These are phyloP conservation scores for Postia placenta DNA, from an alignment of 768 basidiomycete genomes.

Conservation along the genomic window DNA sequence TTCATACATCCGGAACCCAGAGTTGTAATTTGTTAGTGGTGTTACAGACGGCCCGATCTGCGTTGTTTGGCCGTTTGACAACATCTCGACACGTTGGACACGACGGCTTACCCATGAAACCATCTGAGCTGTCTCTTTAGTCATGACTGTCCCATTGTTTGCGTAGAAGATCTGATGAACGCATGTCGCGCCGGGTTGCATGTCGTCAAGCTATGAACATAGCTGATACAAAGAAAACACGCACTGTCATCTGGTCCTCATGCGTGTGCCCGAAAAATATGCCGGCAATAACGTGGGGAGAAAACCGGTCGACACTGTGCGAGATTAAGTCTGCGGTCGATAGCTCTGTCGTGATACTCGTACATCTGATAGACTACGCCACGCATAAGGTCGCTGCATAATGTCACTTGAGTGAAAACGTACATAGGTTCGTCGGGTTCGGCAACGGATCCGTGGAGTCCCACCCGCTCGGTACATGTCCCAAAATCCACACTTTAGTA, in stretches of 20 bases:
- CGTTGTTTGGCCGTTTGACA: slow-evolving; percentile 17
- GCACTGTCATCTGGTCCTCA: slow-evolving; percentile 62
- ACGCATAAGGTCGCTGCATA: slow-evolving; percentile 1
- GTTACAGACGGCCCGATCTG: slow-evolving; percentile 69
- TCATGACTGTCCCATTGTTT: slow-evolving; percentile 61
- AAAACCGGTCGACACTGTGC: slow-evolving; percentile 63
- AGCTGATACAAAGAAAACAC: slow-evolving; percentile 32
- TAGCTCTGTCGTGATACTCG: slow-evolving; percentile 5
- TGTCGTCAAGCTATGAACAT: not conserved
- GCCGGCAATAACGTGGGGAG: slow-evolving; percentile 71
- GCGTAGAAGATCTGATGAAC: slow-evolving; percentile 54
- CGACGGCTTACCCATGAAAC: slow-evolving; percentile 37
- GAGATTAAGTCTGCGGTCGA: not conserved
- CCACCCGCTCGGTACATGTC: slow-evolving; percentile 60
- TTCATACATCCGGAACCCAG: slow-evolving; percentile 70
- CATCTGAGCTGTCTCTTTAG: slow-evolving; percentile 47
- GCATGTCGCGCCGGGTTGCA: not conserved
- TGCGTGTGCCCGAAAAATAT: slow-evolving; percentile 77
- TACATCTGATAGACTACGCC: slow-evolving; percentile 44
- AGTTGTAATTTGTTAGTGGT: slow-evolving; percentile 64
- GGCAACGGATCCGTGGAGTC: slow-evolving; percentile 64
- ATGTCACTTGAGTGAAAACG: not conserved
- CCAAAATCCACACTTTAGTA: slow-evolving; percentile 41
- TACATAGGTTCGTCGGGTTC: slow-evolving; percentile 68
- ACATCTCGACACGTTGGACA: not conserved